A percentile compares a stretch with the other conserved stretches of the same genome.
Evolutionary conservation across 2,329 filamentous ascomycete species (phyloP).

Genomic region (Cladorrhinum sp.): DNA sequence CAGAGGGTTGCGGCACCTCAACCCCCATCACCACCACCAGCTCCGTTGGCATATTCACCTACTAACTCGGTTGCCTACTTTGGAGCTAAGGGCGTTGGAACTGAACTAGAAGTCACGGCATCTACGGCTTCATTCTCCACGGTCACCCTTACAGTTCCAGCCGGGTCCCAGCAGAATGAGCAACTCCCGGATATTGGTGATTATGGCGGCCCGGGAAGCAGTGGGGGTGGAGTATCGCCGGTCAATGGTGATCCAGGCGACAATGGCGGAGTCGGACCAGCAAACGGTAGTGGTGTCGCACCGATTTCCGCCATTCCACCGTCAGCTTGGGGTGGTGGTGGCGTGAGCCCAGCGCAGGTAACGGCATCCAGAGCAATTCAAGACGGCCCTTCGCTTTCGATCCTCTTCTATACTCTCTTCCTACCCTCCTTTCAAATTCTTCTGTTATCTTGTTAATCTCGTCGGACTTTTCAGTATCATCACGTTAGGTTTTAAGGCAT

Average conservation of each 20-base stretch:
- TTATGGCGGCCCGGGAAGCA: constrained; percentile 3
- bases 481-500: constrained; percentile 4
- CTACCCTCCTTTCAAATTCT: constrained; percentile 8
- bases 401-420: neutral
- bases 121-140: constrained; percentile 15
- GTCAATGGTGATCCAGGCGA: neutral
- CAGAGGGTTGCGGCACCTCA: constrained; percentile 1
- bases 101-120: neutral
- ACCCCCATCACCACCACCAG: constrained; percentile 1
- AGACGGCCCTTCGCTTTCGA: neutral
- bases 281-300: constrained; percentile 8
- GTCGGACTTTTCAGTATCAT: constrained; percentile 5
- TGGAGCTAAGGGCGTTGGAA: constrained; percentile 5
- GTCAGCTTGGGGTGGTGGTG: constrained; percentile 5
- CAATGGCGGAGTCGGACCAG: constrained; percentile 5
- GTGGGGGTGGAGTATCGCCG: neutral
- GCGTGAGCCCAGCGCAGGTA: constrained; percentile 11
- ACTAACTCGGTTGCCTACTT: constrained; percentile 6
- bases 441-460: constrained; percentile 2
- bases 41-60: constrained; percentile 5
- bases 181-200: neutral
- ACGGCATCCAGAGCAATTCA: constrained; percentile 11
- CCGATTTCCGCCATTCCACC: constrained; percentile 6
- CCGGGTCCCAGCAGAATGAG: neutral
- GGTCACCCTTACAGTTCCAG: constrained; percentile 6